Percentiles rank a stretch among this genome's conserved stretches.
phyloP scores from a whole-genome alignment of 2,329 filamentous ascomycete genomes.

The Pseudocercospora ulei region DNA sequence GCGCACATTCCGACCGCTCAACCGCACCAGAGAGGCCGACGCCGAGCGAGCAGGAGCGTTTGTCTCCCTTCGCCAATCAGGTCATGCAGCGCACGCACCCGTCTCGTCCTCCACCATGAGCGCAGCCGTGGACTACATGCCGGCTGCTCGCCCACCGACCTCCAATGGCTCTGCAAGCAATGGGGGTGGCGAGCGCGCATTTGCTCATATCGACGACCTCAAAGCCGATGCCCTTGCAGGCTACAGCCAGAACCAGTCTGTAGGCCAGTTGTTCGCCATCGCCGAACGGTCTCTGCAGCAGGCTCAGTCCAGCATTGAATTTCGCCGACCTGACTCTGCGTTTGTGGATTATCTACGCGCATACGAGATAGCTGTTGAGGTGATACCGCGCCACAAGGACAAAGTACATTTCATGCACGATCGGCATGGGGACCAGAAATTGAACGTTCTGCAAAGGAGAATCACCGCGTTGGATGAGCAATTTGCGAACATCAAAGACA shows the following conservation, averaged over 20 bases:
- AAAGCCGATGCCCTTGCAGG: constrained; percentile 35
- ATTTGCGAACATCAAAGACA: constrained; percentile 43
- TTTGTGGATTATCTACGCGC: constrained; percentile 78
- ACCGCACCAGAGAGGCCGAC: background rate
- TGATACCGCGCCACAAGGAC: constrained; percentile 66
- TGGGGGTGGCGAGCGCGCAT: constrained; percentile 25
- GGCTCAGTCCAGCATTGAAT: constrained; percentile 53
- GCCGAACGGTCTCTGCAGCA: constrained; percentile 38
- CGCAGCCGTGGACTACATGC: constrained; percentile 8
- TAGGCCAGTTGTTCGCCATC: constrained; percentile 34
- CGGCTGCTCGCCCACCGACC: background rate
- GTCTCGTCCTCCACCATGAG: constrained; percentile 12
- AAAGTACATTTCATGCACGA: constrained; percentile 52
- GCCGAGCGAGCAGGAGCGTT: background rate
- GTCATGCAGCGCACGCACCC: constrained; percentile 9
- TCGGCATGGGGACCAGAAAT: constrained; percentile 41
- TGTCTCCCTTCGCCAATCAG: constrained; percentile 1
- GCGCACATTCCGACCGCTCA: background rate
- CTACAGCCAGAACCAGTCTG: constrained; percentile 24
- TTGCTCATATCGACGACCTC: constrained; percentile 39
- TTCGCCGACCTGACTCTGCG: constrained; percentile 60
- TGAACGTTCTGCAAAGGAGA: constrained; percentile 36
- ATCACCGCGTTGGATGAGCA: constrained; percentile 33
- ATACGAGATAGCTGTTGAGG: constrained; percentile 64
- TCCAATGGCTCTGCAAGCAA: constrained; percentile 10